phyloP scores from a whole-genome alignment of 495 filamentous ascomycete species.

The Aspergillus saccharolyticus region DNA sequence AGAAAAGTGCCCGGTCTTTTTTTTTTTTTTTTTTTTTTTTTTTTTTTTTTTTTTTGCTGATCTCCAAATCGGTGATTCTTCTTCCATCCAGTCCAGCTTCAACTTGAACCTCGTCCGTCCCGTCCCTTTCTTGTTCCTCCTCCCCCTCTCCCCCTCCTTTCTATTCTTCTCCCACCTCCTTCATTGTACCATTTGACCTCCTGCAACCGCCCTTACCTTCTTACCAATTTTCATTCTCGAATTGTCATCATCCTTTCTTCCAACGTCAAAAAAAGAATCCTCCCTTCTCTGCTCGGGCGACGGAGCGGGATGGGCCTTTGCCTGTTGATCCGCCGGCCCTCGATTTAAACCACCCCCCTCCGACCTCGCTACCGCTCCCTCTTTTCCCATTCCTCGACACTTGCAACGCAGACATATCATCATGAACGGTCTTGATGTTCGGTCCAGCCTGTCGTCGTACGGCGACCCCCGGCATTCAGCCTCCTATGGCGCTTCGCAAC shows the following conservation, averaged over 20 bases:
- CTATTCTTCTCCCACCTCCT: background rate
- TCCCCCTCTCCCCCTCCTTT: background rate
- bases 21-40: no score
- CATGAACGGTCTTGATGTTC: constrained; percentile 42
- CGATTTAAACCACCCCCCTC: constrained; percentile 2
- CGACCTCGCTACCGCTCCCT: background rate
- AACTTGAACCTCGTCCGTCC: no score
- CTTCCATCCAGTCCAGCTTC: no score
- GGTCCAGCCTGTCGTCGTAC: constrained; percentile 45
- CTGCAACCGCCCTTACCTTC: no score
- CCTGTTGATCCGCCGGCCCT: constrained; percentile 15
- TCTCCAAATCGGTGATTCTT: background rate
- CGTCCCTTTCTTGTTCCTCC: background rate
- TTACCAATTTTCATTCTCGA: background rate
- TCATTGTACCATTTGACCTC: background rate
- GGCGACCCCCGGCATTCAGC: constrained; percentile 43
- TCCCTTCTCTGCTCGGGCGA: background rate
- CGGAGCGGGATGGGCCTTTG: constrained; percentile 16
- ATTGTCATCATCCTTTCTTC: background rate
- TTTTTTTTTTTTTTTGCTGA: background rate
- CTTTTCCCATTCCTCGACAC: background rate
- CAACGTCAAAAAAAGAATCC: background rate
- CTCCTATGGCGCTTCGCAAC: constrained; percentile 35
- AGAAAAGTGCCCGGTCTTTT: no score
- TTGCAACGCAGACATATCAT: constrained; percentile 3